Evolutionary conservation across 2,329 filamentous ascomycete species (phyloP), one percentile per base, ranked within the genome.

Genomic region (Elsinoe ampelina): DNA sequence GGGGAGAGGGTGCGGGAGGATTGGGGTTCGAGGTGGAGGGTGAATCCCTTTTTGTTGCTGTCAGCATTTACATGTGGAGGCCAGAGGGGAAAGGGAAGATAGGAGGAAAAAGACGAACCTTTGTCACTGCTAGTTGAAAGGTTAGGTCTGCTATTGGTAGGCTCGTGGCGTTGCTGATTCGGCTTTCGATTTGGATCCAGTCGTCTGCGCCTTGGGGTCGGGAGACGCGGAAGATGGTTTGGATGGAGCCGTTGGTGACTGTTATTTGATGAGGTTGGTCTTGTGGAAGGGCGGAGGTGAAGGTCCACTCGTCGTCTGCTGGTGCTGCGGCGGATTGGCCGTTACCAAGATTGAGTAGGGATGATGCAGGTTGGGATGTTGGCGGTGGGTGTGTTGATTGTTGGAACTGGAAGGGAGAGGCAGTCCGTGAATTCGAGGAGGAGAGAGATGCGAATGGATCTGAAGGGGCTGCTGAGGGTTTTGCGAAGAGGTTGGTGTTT

Each of bases 71-170:
- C 10, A 45, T n/a, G 15, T 5, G 10, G 36, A 64, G 8, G 20
- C 12, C 30, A 13, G 34, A 2, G 51, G 17, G 36, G 20, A 22
- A 12, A 19, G 54, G 57, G 32, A 45, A 43, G 35, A 54, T 22
- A 26, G 34, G 54, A 41, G 57, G 22, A 17, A 36, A n/a, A 38
- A 12, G 50, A 22, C 59, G 17, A 75, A 95, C 91, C 81, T 92
- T 97, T 59, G 92, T 93, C 30, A 96, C 92, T 2, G 93, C 93
- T 38, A 95, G 79, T 70, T 95, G 89, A 66, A 96, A 95, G 58
- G 92, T 90, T 30, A 98, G 75, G 61, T 95, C 87, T 2, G 80
- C 80, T 19, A 98, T 79, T 0, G 82, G 80, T 64, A 87, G 80
- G 1, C 80, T 72, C 0, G 84, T 86, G 59, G 81, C 86, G 69